Base-by-base conservation (phyloP, 805 yeast genomes). In the Ogataea minuta region DNA sequence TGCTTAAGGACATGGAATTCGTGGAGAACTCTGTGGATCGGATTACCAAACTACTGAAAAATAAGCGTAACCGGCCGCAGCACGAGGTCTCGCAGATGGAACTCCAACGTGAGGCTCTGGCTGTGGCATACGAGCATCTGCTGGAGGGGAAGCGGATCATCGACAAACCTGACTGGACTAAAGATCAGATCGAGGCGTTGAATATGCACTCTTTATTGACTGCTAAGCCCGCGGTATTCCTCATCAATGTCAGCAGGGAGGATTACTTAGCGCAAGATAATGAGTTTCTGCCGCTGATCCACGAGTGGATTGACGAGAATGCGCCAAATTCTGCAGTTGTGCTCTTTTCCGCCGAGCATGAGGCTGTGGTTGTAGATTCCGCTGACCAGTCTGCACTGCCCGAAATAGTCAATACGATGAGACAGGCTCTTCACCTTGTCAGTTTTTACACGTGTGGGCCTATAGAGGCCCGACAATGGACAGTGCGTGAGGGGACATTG, bases 401-500 rank as follows among this genome's bases (percentile, higher is more conserved):
- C 53, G 78, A 77, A 68, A 84, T 91, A 53, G 81, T 91, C 54
- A 73, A 79, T 49, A 72, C 86, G 49, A 90, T 91, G 97, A 84
- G 97, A 72, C 71, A 77, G 50, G 81, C 87, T 46, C 74, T 90
- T 45, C 84, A 84, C 51, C 79, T 93, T 64, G 89, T 90, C 51
- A 88, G 96, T 38, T 93, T 83, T 74, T 93, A 88, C 77, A 93
- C 99, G 24, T 83, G 93, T 61, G 99, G 99, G 53, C 84, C 95
- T 28, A 87, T 86, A 47, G 99, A 93, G 70, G 95, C 90, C 35
- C 84, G 97, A 65, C 97, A 95, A 67, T 93, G 99, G 99, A 93
- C 99, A 24, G 80, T 93, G 48, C 80, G 98, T 68, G 71, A 74
- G 53, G 95, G 95, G 54, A 84, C 91, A 32, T 82, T 86, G 54